Base-by-base conservation (phyloP, 805 yeast genomes). In the Candida vartiovaarae region DNA sequence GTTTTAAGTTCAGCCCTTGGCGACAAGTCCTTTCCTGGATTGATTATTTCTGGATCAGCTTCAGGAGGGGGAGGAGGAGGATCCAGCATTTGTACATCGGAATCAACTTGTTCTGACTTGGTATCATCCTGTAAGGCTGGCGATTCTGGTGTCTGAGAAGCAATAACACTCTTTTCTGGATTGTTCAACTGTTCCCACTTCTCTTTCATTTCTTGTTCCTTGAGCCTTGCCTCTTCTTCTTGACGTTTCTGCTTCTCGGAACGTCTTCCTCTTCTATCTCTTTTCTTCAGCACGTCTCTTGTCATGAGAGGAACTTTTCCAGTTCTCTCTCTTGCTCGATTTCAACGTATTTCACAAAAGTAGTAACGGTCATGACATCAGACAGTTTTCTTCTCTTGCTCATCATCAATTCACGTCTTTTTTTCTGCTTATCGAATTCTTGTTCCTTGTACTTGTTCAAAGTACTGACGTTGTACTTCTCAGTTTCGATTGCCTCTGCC, bases 401-500 rank as follows among this genome's bases (percentile, higher is more conserved):
- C 46, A 78, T 70, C 61, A 85, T 77, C 46, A 84, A 65, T 37
- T 83, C 87, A 44, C 90, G 68, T 56, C 90, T 91, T 42, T 75
- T 75, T 60, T 82, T 81, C 59, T 87, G 88, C 55, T 87, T 82
- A 38, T 78, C 81, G 35, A 83, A 67, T 60, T 93, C 99, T 57
- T 86, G 91, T 54, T 90, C 95, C 54, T 82, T 78, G 58, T 85
- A 93, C 54, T 75, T 71, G 49, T 84, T 79, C 51, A 93, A 67
- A 3, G 96, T 84, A 27, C 77, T 68, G 3, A 79, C 66, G 61
- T 93, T 93, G 36, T 75, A 73, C 57, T 75, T 72, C 63, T 93
- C 99, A 0, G 97, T 93, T 53, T 82, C 84, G 38, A 80, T 68
- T 1, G 99, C 98, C 60, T 88, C 93, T n/a, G 74, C 82, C 37